Evolutionary conservation across 495 filamentous ascomycete species (phyloP).

Genomic region (Hypoxylon subgilvum): DNA sequence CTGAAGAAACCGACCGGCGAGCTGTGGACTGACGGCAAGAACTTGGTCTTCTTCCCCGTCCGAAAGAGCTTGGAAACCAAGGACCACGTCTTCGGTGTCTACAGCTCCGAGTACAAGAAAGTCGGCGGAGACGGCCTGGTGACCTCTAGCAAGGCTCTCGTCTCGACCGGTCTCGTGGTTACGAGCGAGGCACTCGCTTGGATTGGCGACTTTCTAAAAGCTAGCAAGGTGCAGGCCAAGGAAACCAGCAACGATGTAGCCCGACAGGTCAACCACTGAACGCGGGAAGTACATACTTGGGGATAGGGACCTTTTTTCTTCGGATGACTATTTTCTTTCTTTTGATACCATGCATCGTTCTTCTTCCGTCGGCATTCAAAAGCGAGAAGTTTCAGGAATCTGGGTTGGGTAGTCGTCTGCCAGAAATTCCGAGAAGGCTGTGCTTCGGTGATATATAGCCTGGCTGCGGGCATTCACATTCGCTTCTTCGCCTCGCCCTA

Average conservation of each 20-base stretch:
- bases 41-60: conserved; percentile 69
- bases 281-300: not conserved
- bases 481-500: conserved; percentile 16
- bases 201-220: conserved; percentile 61
- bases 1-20: conserved; percentile 86
- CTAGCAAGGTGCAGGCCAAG: conserved; percentile 68
- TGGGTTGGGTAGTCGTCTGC: conserved; percentile 16
- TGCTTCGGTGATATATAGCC: not conserved
- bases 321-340: conserved; percentile 11
- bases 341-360: conserved; percentile 35
- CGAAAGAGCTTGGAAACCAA: conserved; percentile 70
- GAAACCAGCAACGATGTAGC: conserved; percentile 25
- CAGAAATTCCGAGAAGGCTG: not conserved
- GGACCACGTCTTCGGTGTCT: conserved; percentile 75
- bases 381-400: conserved; percentile 1
- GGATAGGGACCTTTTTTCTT: conserved; percentile 1
- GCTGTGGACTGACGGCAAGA: conserved; percentile 69
- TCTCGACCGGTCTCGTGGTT: conserved; percentile 76
- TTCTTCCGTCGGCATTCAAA: conserved; percentile 10
- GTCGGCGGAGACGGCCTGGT: conserved; percentile 70
- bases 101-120: conserved; percentile 77
- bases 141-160: conserved; percentile 72
- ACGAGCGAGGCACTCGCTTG: conserved; percentile 68
- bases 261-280: conserved; percentile 17
- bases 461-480: conserved; percentile 17